A percentile compares a stretch with the other conserved stretches of the same genome.
Evolutionary conservation across 139 green algal genomes (phyloP).

Genomic region (Microglena sp.): DNA sequence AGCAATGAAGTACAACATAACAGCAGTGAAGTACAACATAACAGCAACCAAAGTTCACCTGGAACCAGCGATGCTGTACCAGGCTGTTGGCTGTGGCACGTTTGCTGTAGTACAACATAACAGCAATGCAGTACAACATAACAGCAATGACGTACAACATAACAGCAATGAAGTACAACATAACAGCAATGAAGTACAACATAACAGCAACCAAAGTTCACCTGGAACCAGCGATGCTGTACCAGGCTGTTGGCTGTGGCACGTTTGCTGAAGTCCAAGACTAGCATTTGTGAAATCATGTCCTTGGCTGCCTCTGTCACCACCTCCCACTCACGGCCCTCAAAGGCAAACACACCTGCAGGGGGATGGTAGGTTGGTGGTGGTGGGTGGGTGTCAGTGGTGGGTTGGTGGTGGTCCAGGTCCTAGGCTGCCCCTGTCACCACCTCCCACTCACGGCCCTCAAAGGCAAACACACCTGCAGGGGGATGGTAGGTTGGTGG

Average conservation of each 20-base stretch:
- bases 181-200: too few species aligned
- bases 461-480: constrained; percentile 46
- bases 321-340: constrained; percentile 50
- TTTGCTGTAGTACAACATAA: too few species aligned
- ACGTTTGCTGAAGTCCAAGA: constrained; percentile 59
- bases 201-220: background rate
- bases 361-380: too few species aligned
- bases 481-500: too few species aligned
- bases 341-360: constrained; percentile 46
- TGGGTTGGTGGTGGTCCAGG: constrained; percentile 10
- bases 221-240: constrained; percentile 40
- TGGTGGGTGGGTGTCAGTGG: too few species aligned
- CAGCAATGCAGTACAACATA: background rate
- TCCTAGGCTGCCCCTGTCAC: constrained; percentile 46
- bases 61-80: constrained; percentile 38
- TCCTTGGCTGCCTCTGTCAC: constrained; percentile 67
- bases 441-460: constrained; percentile 50
- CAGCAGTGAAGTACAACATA: too few species aligned
- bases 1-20: background rate
- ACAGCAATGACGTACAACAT: too few species aligned
- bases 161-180: background rate
- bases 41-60: constrained; percentile 9
- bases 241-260: constrained; percentile 50
- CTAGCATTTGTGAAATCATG: constrained; percentile 64
- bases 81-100: constrained; percentile 55